Conservation (phyloP, 768 basidiomycete species). For the Kwoniella dejecticola region DNA sequence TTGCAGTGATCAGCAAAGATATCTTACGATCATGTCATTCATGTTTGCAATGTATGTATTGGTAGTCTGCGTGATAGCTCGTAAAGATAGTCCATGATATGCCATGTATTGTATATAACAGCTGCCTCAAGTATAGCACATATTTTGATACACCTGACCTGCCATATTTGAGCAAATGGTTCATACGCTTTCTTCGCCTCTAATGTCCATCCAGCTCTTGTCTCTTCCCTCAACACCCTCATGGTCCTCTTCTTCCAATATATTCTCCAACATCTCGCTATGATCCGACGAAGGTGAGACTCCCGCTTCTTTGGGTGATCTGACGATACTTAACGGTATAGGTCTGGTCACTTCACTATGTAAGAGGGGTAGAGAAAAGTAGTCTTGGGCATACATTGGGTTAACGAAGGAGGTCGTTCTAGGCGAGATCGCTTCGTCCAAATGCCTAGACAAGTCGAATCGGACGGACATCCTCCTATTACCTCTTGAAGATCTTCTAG, state of each 20-base stretch:
- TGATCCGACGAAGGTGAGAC: slow-evolving; percentile 2
- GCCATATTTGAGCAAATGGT: neutral
- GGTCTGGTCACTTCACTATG: neutral
- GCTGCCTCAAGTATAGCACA: no score
- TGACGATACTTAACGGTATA: slow-evolving; percentile 9
- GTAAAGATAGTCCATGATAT: no score
- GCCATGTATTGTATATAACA: no score
- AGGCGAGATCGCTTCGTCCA: neutral
- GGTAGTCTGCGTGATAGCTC: no score
- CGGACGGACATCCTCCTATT: slow-evolving; percentile 9
- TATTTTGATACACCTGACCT: no score
- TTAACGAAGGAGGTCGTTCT: neutral
- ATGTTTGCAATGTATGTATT: no score
- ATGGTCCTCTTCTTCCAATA: slow-evolving; percentile 1
- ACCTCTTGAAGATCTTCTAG: neutral
- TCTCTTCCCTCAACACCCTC: neutral
- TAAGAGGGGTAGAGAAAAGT: neutral
- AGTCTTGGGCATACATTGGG: neutral
- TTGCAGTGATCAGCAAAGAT: no score
- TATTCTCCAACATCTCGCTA: slow-evolving; percentile 1
- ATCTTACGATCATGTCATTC: no score
- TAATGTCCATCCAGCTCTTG: slow-evolving; percentile 4
- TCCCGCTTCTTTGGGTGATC: neutral
- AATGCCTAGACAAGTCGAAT: slow-evolving; percentile 5
- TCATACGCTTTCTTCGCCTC: slow-evolving; percentile 8